phyloP scores from a whole-genome alignment of 1,284 basidiomycete genomes.

The Boletus calvinii region DNA sequence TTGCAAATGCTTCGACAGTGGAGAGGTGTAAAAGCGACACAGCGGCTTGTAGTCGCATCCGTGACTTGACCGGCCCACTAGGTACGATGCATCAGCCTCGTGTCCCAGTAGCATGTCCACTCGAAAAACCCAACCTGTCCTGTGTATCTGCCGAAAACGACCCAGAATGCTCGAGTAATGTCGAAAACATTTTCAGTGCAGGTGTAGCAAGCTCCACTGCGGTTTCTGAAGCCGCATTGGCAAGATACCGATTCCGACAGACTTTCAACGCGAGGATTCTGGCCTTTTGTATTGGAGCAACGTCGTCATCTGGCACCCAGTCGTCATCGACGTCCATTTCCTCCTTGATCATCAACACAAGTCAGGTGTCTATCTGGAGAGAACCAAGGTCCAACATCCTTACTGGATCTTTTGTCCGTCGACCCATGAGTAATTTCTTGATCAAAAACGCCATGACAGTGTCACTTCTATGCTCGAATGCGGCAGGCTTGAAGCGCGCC shows the following conservation, averaged over 20 bases:
- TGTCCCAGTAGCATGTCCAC: background rate
- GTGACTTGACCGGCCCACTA: conserved; percentile 61
- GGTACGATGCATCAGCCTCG: conserved; percentile 13
- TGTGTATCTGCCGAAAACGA: conserved; percentile 54
- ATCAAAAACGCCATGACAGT: conserved; percentile 71
- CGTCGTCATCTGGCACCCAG: conserved; percentile 70
- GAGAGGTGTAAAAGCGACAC: conserved; percentile 82
- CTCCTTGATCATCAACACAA: conserved; percentile 27
- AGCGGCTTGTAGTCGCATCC: conserved; percentile 81
- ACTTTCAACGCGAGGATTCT: conserved; percentile 79
- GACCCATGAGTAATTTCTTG: conserved; percentile 67
- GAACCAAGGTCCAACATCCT: conserved; percentile 20
- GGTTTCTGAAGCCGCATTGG: conserved; percentile 57
- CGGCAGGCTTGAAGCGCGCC: conserved; percentile 64
- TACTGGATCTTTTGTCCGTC: conserved; percentile 49
- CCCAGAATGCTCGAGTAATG: conserved; percentile 66
- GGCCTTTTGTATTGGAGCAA: conserved; percentile 57
- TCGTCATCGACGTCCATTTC: conserved; percentile 63
- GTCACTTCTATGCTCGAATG: conserved; percentile 78
- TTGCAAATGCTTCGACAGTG: conserved; percentile 59
- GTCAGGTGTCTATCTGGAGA: conserved; percentile 1
- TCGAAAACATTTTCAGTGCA: conserved; percentile 71
- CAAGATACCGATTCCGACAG: conserved; percentile 74
- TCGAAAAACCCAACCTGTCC: conserved; percentile 59
- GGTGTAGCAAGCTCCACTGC: conserved; percentile 70